phyloP scores from a whole-genome alignment of 2,329 filamentous ascomycete genomes.

The Penicillium sp. region DNA sequence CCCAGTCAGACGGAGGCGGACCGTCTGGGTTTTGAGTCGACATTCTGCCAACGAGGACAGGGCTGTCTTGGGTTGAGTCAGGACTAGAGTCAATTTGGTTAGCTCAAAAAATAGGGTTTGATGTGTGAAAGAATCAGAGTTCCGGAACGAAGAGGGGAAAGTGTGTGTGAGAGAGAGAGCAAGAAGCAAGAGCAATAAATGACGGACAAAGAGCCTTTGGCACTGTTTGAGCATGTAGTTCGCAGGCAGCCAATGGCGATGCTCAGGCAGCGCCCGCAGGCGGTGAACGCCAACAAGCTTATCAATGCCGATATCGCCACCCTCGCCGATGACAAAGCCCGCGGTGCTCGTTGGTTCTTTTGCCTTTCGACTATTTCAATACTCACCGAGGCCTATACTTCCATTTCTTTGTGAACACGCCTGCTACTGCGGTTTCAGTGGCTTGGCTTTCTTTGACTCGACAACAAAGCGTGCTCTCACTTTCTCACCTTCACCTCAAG shows the following conservation, averaged over 20 bases:
- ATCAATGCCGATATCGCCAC: constrained; percentile 36
- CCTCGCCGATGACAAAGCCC: constrained; percentile 33
- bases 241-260: constrained; percentile 11
- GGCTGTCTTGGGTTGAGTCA: not conserved
- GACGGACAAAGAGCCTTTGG: not conserved
- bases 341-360: constrained; percentile 19
- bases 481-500: not conserved
- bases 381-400: not conserved
- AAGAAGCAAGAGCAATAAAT: not conserved
- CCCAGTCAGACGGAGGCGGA: not conserved
- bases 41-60: not conserved
- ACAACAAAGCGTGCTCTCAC: not conserved
- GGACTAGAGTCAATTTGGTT: not conserved
- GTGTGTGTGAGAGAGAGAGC: not conserved
- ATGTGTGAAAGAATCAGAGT: not conserved
- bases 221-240: constrained; percentile 3
- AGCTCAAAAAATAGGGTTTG: not conserved
- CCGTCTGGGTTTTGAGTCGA: not conserved
- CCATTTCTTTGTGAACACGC: not conserved
- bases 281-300: constrained; percentile 26
- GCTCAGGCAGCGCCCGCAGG: constrained; percentile 8
- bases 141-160: not conserved
- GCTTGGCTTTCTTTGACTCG: not conserved
- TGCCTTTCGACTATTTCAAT: constrained; percentile 7
- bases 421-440: not conserved